These are phyloP conservation scores for Ustilago nuda DNA, from an alignment of 1,284 basidiomycete genomes.

Conservation along the genomic window DNA sequence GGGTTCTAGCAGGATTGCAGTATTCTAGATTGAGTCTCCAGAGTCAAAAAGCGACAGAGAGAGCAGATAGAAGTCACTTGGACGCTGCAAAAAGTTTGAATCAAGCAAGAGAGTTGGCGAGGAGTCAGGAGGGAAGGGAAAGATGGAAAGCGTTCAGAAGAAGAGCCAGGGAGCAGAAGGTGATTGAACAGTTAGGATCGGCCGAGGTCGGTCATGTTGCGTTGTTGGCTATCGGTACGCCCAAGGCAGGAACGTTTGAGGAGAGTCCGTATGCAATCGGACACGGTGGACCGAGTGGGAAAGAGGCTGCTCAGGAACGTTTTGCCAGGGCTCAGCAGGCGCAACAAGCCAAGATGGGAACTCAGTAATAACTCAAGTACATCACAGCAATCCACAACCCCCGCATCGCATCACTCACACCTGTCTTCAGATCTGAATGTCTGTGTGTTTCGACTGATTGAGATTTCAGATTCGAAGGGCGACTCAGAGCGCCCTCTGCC, in stretches of 20 bases:
- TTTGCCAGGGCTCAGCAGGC: slow-evolving; percentile 21
- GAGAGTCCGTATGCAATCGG: slow-evolving; percentile 28
- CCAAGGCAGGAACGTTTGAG: not conserved
- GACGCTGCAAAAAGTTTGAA: slow-evolving; percentile 29
- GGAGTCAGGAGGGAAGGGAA: slow-evolving; percentile 32
- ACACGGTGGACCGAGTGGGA: slow-evolving; percentile 51
- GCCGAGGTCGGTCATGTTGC: not conserved
- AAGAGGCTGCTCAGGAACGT: slow-evolving; percentile 27
- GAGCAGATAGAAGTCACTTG: slow-evolving; percentile 30
- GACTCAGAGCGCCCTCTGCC: slow-evolving; percentile 26
- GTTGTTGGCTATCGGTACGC: slow-evolving; percentile 2
- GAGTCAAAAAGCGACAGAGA: slow-evolving; percentile 39
- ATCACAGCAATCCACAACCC: not conserved
- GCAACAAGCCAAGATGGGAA: not conserved
- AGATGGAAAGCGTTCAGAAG: slow-evolving; percentile 26
- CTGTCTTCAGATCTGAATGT: not conserved
- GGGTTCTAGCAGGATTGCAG: slow-evolving; percentile 45
- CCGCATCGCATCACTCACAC: not conserved
- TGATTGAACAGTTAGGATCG: slow-evolving; percentile 9
- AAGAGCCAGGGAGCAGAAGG: slow-evolving; percentile 29
- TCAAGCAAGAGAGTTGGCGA: slow-evolving; percentile 32
- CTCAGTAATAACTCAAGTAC: not conserved
- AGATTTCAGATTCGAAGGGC: not conserved
- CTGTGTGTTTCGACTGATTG: not conserved
- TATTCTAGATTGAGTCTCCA: slow-evolving; percentile 37